Base-by-base conservation (phyloP, 2,329 filamentous ascomycete species). In the Neocatenulostroma microsporum region DNA sequence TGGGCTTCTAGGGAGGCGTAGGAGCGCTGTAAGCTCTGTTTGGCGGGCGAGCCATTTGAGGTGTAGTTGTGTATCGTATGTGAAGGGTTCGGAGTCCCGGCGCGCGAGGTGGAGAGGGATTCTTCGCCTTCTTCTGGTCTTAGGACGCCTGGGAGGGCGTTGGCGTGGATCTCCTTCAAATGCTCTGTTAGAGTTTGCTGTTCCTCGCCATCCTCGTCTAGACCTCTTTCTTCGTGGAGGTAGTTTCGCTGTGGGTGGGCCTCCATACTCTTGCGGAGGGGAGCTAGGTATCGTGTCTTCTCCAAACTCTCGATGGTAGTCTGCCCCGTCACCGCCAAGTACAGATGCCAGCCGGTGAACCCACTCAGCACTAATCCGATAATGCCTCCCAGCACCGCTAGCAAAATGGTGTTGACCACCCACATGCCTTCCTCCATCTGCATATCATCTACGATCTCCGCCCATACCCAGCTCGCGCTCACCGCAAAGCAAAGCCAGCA, bases 291-390 rank as follows among this genome's bases (percentile, higher is more conserved):
- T 37, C 91, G 76, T 2, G 89, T 96, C 69, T 91, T 95, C 62
- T 98, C 91, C 41, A 98, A 68, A 53, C 83, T 94, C 61, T 98
- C 91, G 41, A 98, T 95, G 3, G 91, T 98, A 1, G 91, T 98
- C 62, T 93, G 80, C 3, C 85, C 86, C 18, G 75, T 74, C 36
- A 74, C 66, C 2, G 85, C 84, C 2, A 98, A 72, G 58, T 83
- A 77, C 38, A 96, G 72, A 67, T 98, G 91, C 88, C 91, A 98
- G 2, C 67, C 74, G 1, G 88, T 94, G 56, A 98, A 98, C 0
- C 84, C 86, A 10, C 80, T 80, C 14, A 98, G 70, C 1, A 95
- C 89, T 7, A 98, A 62, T 0, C 85, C 86, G 44, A 98, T 93
- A 49, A 98, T 93, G 11, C 88, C 89, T 24, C 84, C 78, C 26